Evolutionary conservation across 1,284 basidiomycete species (phyloP).

Genomic region (Boletus austroedulis): DNA sequence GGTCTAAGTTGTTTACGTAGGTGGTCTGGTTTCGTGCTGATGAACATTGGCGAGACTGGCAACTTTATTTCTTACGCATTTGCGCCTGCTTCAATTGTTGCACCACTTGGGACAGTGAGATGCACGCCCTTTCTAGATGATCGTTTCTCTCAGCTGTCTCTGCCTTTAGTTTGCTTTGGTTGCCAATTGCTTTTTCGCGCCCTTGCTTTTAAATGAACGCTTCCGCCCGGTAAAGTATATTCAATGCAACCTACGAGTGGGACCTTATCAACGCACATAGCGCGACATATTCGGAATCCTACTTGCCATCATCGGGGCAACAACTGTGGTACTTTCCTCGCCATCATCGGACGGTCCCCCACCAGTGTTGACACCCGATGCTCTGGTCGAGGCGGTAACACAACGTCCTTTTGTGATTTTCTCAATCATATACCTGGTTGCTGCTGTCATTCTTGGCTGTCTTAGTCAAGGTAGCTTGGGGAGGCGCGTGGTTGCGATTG

Average conservation of each 20-base stretch:
- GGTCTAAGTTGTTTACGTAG: constrained; percentile 39
- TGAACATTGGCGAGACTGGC: constrained; percentile 88
- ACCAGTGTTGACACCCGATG: constrained; percentile 61
- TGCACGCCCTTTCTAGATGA: neutral
- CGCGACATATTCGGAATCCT: constrained; percentile 86
- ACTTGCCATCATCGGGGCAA: constrained; percentile 80
- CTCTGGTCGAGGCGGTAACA: constrained; percentile 68
- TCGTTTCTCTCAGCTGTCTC: neutral
- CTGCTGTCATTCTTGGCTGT: constrained; percentile 56
- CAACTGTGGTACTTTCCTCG: constrained; percentile 86
- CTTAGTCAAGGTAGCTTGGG: constrained; percentile 62
- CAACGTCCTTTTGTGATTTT: constrained; percentile 76
- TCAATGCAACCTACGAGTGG: neutral
- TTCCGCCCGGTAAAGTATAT: constrained; percentile 59
- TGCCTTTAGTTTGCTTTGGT: constrained; percentile 74
- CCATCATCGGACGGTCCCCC: constrained; percentile 58
- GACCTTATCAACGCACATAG: constrained; percentile 34
- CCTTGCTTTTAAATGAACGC: constrained; percentile 77
- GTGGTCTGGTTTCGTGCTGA: constrained; percentile 88
- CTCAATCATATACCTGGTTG: constrained; percentile 57
- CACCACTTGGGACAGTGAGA: constrained; percentile 88
- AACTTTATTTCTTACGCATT: constrained; percentile 91
- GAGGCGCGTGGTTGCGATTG: constrained; percentile 73
- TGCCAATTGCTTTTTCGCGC: constrained; percentile 93
- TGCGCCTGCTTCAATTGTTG: constrained; percentile 92